Base-by-base conservation (phyloP, 208 protist species). In the Trypanosomatidae sp. region DNA sequence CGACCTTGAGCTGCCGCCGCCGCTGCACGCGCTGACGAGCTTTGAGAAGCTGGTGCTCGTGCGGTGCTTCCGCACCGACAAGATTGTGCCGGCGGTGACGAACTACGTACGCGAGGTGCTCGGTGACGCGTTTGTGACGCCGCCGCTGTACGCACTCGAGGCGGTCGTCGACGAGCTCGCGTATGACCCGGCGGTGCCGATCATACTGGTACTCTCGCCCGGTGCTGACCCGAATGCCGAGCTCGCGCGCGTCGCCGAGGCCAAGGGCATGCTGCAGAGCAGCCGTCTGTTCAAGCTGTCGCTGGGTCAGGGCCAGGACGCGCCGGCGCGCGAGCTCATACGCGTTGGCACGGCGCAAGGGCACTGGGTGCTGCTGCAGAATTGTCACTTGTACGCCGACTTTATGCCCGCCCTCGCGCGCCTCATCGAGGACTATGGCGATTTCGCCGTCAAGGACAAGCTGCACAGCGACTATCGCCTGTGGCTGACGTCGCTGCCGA, bases 401-500 rank as follows among this genome's bases (percentile, higher is more conserved):
- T 97, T 95, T 60, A 96, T 98, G 91, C 92, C 93, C 3, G 57
- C 62, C 11, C 70, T 98, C 4, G 85, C 94, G 23, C 76, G 86
- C 22, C 70, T 96, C 40, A 91, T 97, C 37, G 91, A 96, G 66
- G 67, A 88, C 53, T 92, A 96, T 55, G 88, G 78, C 48, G 78
- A 91, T 41, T 72, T 80, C 23, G 57, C 70, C 15, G 74, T 77
- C 21, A 92, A 97, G 61, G 66, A 83, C 24, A 81, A 78, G 43
- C 66, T 98, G 43, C 65, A 98, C 70, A 68, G 69, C 33, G 72
- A 97, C 45, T 99, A 98, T 77, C 80, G 97, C 15, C 62, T 99
- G 11, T 99, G 97, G 96, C 81, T 99, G 21, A 98, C 97, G 8
- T 96, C 92, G 6, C 91, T 99, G 64, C 97, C 97, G 6, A 92